Conservation (phyloP, 345 rosid genomes). For the Cardamine occulta region DNA sequence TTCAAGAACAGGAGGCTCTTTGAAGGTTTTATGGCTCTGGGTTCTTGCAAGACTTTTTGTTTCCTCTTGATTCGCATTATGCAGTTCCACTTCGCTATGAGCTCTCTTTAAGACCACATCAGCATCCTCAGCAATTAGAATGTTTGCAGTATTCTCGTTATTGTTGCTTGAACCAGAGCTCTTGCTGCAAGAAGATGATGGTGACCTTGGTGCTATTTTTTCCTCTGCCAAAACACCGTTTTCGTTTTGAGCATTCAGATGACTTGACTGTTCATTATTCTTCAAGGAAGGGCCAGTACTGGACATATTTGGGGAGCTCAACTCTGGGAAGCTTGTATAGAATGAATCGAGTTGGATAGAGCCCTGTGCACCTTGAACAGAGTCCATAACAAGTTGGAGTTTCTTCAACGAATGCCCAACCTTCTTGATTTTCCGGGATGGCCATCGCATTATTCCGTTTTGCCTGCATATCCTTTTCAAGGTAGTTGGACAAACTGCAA, state of each 20-base stretch:
- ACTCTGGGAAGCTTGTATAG: constrained; percentile 82
- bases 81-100: constrained; percentile 55
- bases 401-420: constrained; percentile 90
- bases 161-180: constrained; percentile 64
- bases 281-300: constrained; percentile 49
- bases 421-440: constrained; percentile 95
- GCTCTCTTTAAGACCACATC: constrained; percentile 55
- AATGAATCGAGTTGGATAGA: constrained; percentile 80
- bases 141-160: constrained; percentile 35
- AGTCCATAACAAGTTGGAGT: constrained; percentile 85
- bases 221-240: constrained; percentile 44
- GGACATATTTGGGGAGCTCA: constrained; percentile 62
- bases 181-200: constrained; percentile 69
- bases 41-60: constrained; percentile 54
- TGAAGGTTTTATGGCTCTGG: constrained; percentile 62
- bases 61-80: constrained; percentile 52
- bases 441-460: constrained; percentile 93
- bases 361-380: constrained; percentile 91
- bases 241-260: constrained; percentile 48
- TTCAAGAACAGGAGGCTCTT: constrained; percentile 50
- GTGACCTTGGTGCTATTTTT: constrained; percentile 61
- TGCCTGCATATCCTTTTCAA: constrained; percentile 96
- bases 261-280: constrained; percentile 44
- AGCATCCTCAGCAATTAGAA: constrained; percentile 43
- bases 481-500: constrained; percentile 97